These are phyloP conservation scores for Penicillium sp. DNA, from an alignment of 2,329 filamentous ascomycete species.

Conservation along the genomic window DNA sequence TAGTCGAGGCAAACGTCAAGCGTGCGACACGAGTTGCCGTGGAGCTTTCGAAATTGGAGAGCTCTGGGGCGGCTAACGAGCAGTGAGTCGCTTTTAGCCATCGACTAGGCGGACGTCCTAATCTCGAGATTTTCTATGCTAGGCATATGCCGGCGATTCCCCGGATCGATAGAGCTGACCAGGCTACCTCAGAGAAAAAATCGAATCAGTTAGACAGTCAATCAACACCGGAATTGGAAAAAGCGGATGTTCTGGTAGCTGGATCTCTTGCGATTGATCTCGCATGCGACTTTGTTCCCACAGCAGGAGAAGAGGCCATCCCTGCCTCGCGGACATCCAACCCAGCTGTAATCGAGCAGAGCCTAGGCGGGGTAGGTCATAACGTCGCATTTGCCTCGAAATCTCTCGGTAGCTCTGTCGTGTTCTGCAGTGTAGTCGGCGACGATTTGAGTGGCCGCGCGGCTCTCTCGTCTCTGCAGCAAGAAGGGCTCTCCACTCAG, in stretches of 20 bases:
- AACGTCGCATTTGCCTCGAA: conserved; percentile 89
- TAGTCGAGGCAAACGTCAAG: conserved; percentile 70
- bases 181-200: conserved; percentile 27
- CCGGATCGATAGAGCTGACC: conserved; percentile 29
- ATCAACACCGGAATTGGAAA: conserved; percentile 24
- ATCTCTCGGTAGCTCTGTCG: conserved; percentile 67
- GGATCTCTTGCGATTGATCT: conserved; percentile 90
- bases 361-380: conserved; percentile 86
- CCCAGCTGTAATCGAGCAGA: conserved; percentile 77
- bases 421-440: conserved; percentile 79
- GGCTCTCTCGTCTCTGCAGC: conserved; percentile 68
- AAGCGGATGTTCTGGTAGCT: conserved; percentile 77
- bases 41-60: conserved; percentile 62
- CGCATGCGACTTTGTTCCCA: conserved; percentile 75
- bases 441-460: conserved; percentile 78
- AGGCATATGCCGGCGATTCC: conserved; percentile 44
- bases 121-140: conserved; percentile 36
- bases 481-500: conserved; percentile 64
- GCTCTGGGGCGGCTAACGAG: conserved; percentile 30
- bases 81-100: conserved; percentile 43
- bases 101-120: conserved; percentile 37
- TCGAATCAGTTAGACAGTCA: conserved; percentile 17
- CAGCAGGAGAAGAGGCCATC: conserved; percentile 40
- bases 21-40: conserved; percentile 69
- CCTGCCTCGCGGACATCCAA: conserved; percentile 77